Evolutionary conservation across 1,139 yeast genomes (phyloP).

Genomic region (Trichomonascaceae sp.): DNA sequence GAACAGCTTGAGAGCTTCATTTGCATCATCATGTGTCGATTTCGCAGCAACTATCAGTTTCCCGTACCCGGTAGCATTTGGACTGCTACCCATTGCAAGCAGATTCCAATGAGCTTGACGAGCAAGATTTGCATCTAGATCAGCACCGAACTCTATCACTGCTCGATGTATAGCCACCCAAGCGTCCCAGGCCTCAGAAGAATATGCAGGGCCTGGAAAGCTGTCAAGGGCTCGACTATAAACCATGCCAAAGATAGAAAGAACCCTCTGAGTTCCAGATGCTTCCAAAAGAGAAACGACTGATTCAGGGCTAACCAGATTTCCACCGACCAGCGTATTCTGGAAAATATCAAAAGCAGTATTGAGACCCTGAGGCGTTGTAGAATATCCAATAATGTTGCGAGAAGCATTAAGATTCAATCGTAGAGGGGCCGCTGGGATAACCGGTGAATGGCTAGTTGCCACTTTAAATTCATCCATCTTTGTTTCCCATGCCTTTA

Average conservation of each 20-base stretch:
- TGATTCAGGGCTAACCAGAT: conserved; percentile 23
- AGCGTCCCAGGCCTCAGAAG: conserved; percentile 24
- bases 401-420: conserved; percentile 13
- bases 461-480: background rate
- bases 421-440: background rate
- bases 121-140: conserved; percentile 24
- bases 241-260: conserved; percentile 12
- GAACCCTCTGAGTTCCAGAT: conserved; percentile 12
- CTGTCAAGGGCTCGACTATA: conserved; percentile 19
- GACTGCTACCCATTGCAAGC: conserved; percentile 30
- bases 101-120: conserved; percentile 27
- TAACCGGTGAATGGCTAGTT: background rate
- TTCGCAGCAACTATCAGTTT: conserved; percentile 25
- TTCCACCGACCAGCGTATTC: conserved; percentile 17
- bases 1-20: conserved; percentile 32
- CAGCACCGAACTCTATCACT: conserved; percentile 24
- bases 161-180: conserved; percentile 28
- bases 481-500: conserved; percentile 11
- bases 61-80: conserved; percentile 36
- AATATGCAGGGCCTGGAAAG: conserved; percentile 25
- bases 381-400: conserved; percentile 22
- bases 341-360: conserved; percentile 21
- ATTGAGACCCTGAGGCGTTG: conserved; percentile 15
- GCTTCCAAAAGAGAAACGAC: conserved; percentile 21
- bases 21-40: conserved; percentile 29